These are phyloP conservation scores for Spathaspora girioi DNA, from an alignment of 805 yeast species.

Conservation along the genomic window DNA sequence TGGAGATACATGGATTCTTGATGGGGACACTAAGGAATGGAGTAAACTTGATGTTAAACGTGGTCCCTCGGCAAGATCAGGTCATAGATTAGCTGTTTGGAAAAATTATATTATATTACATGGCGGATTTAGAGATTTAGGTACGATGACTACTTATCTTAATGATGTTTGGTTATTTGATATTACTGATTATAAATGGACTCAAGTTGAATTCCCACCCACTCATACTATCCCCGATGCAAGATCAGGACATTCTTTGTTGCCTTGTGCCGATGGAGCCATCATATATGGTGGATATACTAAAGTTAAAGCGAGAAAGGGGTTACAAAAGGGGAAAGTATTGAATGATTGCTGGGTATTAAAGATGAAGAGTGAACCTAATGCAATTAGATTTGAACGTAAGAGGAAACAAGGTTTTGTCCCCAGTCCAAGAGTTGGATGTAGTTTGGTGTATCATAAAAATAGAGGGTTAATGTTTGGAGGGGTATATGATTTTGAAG, in stretches of 20 bases:
- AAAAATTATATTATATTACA: conserved; percentile 79
- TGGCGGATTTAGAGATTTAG: conserved; percentile 93
- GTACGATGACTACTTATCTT: conserved; percentile 76
- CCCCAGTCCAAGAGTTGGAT: conserved; percentile 93
- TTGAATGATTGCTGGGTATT: conserved; percentile 82
- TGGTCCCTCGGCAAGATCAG: conserved; percentile 81
- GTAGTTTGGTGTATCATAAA: conserved; percentile 82
- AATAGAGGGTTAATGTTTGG: conserved; percentile 93
- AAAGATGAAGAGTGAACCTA: conserved; percentile 81
- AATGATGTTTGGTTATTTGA: conserved; percentile 92
- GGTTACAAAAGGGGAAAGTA: conserved; percentile 87
- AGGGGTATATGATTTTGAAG: conserved; percentile 93
- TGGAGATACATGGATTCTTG: conserved; percentile 94
- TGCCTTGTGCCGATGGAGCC: conserved; percentile 79
- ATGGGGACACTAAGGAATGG: conserved; percentile 85
- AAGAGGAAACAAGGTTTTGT: conserved; percentile 85
- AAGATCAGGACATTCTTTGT: conserved; percentile 86
- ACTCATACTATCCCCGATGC: conserved; percentile 83
- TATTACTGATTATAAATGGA: conserved; percentile 86
- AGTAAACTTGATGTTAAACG: conserved; percentile 71
- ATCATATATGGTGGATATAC: conserved; percentile 91
- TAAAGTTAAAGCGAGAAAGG: conserved; percentile 86
- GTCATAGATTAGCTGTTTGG: conserved; percentile 89
- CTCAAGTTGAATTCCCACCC: conserved; percentile 79
- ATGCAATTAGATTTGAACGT: conserved; percentile 81